A percentile compares a stretch with the other conserved stretches of the same genome.
Conservation (phyloP, 371 early-diverging fungal genomes). For the Apophysomyces sp. region DNA sequence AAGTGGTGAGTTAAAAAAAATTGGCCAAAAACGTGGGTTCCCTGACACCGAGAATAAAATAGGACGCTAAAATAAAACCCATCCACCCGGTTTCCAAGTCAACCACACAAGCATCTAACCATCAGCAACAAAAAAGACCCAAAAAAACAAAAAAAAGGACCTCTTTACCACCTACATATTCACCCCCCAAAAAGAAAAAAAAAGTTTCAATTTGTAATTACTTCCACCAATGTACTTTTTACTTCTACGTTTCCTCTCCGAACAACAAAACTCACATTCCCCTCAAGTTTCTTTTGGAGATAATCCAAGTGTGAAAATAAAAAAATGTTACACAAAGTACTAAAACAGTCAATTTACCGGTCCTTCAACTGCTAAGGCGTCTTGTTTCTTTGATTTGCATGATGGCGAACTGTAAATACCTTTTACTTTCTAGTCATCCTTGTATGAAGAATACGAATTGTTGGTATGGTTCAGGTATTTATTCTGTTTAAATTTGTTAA, state of each 20-base stretch:
- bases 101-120: background rate
- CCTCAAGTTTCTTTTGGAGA: background rate
- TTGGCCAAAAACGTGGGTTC: background rate
- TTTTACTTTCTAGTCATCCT: too few species aligned
- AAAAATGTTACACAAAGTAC: conserved; percentile 1
- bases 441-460: too few species aligned
- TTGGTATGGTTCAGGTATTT: too few species aligned
- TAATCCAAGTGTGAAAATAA: too few species aligned
- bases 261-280: background rate
- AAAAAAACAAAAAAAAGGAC: background rate
- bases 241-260: background rate
- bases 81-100: background rate
- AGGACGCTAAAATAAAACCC: background rate
- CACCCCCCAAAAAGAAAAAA: background rate
- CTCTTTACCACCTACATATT: background rate
- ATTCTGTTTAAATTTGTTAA: too few species aligned
- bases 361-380: background rate
- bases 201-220: background rate
- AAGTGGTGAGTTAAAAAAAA: conserved; percentile 5
- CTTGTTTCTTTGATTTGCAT: too few species aligned
- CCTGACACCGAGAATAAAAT: background rate
- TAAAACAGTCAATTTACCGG: background rate
- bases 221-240: background rate
- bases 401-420: too few species aligned
- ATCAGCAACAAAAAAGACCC: conserved; percentile 2